Conservation (phyloP, 2,329 filamentous ascomycete genomes). For the Fusarium denticulatum region DNA sequence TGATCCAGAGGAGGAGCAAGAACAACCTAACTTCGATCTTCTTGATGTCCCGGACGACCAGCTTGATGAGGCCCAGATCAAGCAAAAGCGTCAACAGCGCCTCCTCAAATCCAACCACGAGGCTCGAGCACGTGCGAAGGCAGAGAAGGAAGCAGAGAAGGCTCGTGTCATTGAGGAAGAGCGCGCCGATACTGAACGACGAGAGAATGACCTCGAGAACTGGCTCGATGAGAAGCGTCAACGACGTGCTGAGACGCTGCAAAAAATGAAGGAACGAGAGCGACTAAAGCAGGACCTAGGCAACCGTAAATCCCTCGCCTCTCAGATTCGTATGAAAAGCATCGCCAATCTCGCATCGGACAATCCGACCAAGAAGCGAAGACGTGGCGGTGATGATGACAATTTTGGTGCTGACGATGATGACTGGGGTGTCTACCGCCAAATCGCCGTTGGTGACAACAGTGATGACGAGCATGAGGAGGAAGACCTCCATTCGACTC, state of each 20-base stretch:
- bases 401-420: conserved; percentile 97
- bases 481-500: conserved; percentile 78
- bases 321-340: conserved; percentile 97
- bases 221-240: conserved; percentile 88
- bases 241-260: conserved; percentile 74
- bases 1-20: conserved; percentile 80
- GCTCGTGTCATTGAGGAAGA: conserved; percentile 85
- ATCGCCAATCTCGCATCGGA: conserved; percentile 96
- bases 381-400: conserved; percentile 90
- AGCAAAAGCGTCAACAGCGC: conserved; percentile 91
- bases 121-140: conserved; percentile 90
- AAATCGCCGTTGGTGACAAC: conserved; percentile 83
- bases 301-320: conserved; percentile 95
- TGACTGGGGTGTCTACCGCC: conserved; percentile 97
- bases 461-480: conserved; percentile 94
- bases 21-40: conserved; percentile 85
- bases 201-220: conserved; percentile 82
- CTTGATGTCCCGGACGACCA: conserved; percentile 91
- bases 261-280: conserved; percentile 93
- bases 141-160: conserved; percentile 93
- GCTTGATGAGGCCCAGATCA: conserved; percentile 88
- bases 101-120: conserved; percentile 96
- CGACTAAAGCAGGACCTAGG: conserved; percentile 92
- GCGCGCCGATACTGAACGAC: conserved; percentile 81
- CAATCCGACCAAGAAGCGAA: conserved; percentile 82